phyloP scores from a whole-genome alignment of 148 eudicot species.

The Gaultheria prostrata region DNA sequence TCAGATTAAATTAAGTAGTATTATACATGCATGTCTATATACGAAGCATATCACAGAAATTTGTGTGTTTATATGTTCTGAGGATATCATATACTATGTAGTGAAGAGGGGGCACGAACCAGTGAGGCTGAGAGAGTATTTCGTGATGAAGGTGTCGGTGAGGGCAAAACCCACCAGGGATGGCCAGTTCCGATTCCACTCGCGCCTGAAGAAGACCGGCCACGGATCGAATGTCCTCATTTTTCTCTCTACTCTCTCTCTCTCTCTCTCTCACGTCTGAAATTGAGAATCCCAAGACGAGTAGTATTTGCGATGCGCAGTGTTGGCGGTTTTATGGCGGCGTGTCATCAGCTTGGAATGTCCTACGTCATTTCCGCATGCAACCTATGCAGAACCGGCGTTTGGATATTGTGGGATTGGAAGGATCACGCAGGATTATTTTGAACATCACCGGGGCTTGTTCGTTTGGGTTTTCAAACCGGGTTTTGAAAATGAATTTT shows the following conservation, averaged over 20 bases:
- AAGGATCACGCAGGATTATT: background rate
- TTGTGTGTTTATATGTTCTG: background rate
- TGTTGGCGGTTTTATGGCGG: background rate
- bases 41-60: no score
- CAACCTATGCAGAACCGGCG: background rate
- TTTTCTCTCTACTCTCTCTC: background rate
- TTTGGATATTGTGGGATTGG: background rate
- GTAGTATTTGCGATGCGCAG: background rate
- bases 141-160: constrained; percentile 23
- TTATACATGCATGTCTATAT: background rate
- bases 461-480: no score
- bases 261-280: background rate
- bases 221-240: constrained; percentile 25
- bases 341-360: background rate
- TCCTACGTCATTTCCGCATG: background rate
- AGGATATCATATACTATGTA: background rate
- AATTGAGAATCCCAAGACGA: background rate
- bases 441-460: no score
- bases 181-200: constrained; percentile 24
- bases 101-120: background rate
- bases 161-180: constrained; percentile 23
- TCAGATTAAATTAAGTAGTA: background rate
- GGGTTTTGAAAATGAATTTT: no score
- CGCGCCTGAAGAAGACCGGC: constrained; percentile 24
- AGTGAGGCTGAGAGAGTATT: constrained; percentile 18